These are phyloP conservation scores for Diaporthe citrichinensis DNA, from an alignment of 2,329 filamentous ascomycete species.

Conservation along the genomic window DNA sequence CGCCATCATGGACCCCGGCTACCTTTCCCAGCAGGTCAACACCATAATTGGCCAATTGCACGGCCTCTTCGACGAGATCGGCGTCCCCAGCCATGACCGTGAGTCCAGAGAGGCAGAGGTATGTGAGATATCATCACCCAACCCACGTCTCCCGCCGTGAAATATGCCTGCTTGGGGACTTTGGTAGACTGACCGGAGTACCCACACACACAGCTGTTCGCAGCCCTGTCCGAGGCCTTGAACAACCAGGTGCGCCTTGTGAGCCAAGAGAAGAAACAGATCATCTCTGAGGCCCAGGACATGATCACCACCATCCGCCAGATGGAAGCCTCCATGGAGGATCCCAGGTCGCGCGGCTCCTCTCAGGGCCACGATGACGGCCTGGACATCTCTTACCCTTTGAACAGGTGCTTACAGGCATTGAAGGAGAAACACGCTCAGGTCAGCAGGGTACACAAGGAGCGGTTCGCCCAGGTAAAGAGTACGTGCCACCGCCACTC, in stretches of 20 bases:
- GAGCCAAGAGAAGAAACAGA: conserved; percentile 87
- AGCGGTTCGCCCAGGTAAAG: conserved; percentile 95
- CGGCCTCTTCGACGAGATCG: conserved; percentile 96
- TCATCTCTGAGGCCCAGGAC: conserved; percentile 90
- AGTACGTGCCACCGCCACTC: conserved; percentile 68
- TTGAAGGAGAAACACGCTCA: conserved; percentile 90
- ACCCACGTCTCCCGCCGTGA: neutral
- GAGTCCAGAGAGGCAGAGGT: conserved; percentile 92
- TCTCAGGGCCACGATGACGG: conserved; percentile 77
- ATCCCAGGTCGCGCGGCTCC: conserved; percentile 75
- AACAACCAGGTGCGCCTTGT: conserved; percentile 91
- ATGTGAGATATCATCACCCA: conserved; percentile 49
- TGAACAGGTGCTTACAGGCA: conserved; percentile 82
- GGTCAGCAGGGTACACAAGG: conserved; percentile 85
- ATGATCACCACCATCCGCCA: conserved; percentile 90
- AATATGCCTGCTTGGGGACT: conserved; percentile 37
- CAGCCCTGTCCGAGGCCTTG: conserved; percentile 90
- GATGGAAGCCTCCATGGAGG: conserved; percentile 92
- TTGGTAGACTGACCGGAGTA: conserved; percentile 38
- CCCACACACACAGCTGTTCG: conserved; percentile 77
- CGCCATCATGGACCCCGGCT: conserved; percentile 84
- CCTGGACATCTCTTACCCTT: conserved; percentile 84
- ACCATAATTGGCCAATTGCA: conserved; percentile 94
- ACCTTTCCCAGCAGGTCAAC: conserved; percentile 94
- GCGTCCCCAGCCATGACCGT: conserved; percentile 92